Conservation (phyloP, 192 early-diverging fungal species). For the Rhizophagus prolifer region DNA sequence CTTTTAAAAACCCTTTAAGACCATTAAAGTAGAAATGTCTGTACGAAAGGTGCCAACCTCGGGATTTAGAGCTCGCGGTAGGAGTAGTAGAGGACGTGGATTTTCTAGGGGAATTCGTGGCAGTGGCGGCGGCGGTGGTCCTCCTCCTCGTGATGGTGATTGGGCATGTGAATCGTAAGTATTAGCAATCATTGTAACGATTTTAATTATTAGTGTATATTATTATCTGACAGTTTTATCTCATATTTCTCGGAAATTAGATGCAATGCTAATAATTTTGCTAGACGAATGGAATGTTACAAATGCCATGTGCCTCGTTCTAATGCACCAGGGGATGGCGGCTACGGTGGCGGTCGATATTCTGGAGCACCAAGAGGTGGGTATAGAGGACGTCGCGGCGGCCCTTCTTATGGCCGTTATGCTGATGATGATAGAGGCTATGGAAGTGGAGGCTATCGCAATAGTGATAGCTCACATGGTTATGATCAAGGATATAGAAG, state of each 20-base stretch:
- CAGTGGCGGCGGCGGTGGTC: slow-evolving; percentile 38
- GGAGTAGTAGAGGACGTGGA: slow-evolving; percentile 42
- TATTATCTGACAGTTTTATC: neutral
- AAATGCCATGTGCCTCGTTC: slow-evolving; percentile 61
- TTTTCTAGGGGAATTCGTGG: slow-evolving; percentile 41
- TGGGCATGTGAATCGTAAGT: slow-evolving; percentile 60
- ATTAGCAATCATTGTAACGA: neutral
- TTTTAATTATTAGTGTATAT: neutral
- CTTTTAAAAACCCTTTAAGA: slow-evolving; percentile 43
- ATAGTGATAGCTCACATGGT: slow-evolving; percentile 25
- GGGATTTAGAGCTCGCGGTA: slow-evolving; percentile 44
- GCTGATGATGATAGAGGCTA: slow-evolving; percentile 39
- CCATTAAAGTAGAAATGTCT: slow-evolving; percentile 63
- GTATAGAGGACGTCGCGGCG: slow-evolving; percentile 45
- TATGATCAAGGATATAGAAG: slow-evolving; percentile 39
- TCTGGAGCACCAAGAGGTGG: slow-evolving; percentile 35
- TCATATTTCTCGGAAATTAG: slow-evolving; percentile 31
- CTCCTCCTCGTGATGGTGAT: slow-evolving; percentile 55
- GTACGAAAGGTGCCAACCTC: slow-evolving; percentile 51
- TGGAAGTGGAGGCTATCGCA: slow-evolving; percentile 31
- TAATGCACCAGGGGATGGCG: slow-evolving; percentile 36
- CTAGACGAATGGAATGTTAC: slow-evolving; percentile 61
- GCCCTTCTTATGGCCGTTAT: slow-evolving; percentile 40
- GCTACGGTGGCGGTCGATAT: slow-evolving; percentile 33
- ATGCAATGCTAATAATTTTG: slow-evolving; percentile 69